These are phyloP conservation scores for Mycoemilia scoparia DNA, from an alignment of 192 early-diverging fungal genomes.

Conservation along the genomic window DNA sequence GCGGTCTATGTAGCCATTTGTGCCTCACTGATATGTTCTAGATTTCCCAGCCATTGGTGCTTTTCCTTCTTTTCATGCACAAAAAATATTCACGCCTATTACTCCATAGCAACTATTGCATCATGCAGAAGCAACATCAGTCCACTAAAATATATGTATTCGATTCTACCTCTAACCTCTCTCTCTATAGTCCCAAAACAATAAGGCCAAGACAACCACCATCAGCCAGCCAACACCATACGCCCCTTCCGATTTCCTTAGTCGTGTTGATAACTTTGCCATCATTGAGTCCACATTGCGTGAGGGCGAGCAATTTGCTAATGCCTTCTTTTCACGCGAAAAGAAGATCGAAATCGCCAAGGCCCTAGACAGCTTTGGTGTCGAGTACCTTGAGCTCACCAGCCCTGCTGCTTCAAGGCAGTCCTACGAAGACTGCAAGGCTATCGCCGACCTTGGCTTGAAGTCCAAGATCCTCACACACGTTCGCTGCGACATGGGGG, in stretches of 20 bases:
- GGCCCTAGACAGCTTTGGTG: conserved; percentile 94
- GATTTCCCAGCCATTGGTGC: no score
- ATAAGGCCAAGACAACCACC: no score
- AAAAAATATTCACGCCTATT: no score
- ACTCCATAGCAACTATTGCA: no score
- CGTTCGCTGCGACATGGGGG: conserved; percentile 96
- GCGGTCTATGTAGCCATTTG: no score
- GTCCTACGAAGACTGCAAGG: conserved; percentile 78
- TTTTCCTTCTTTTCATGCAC: no score
- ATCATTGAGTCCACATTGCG: conserved; percentile 93
- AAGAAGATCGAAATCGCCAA: conserved; percentile 98
- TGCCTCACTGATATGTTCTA: no score
- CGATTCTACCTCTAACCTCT: no score
- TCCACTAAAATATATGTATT: no score
- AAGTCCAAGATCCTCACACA: conserved; percentile 97
- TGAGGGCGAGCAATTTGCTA: conserved; percentile 98
- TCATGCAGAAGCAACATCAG: no score
- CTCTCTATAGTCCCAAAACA: no score
- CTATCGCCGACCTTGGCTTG: conserved; percentile 78
- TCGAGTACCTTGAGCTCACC: conserved; percentile 96
- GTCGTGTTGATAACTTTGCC: conserved; percentile 75
- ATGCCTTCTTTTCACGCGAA: conserved; percentile 93
- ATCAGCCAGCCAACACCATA: no score
- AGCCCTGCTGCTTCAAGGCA: conserved; percentile 94
- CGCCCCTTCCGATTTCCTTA: conserved; percentile 40